These are phyloP conservation scores for Beta corolliflora DNA, from an alignment of 179 eudicot genomes.

Conservation along the genomic window DNA sequence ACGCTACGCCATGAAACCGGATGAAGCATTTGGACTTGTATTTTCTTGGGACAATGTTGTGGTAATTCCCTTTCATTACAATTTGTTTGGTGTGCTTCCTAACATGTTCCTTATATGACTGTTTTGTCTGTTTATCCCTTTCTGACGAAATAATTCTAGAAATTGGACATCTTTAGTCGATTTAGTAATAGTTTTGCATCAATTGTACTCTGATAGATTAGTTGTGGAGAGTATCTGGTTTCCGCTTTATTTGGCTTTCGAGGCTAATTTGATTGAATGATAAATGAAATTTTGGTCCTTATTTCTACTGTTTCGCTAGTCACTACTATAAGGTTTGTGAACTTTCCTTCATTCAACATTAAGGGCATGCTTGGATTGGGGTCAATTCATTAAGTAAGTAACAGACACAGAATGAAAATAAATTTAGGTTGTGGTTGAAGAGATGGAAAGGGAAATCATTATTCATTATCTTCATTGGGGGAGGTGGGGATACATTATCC, in stretches of 20 bases:
- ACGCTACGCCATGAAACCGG: slow-evolving; percentile 98
- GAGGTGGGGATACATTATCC: no score
- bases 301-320: background rate
- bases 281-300: background rate
- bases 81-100: slow-evolving; percentile 8
- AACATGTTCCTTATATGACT: background rate
- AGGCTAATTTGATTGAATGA: background rate
- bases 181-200: background rate
- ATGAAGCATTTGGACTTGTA: slow-evolving; percentile 95
- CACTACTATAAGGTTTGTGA: background rate
- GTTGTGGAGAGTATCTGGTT: background rate
- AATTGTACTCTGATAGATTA: background rate
- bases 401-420: no score
- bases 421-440: no score
- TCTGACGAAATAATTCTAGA: background rate
- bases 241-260: background rate
- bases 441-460: no score
- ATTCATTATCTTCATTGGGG: no score
- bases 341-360: background rate
- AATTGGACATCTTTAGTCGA: background rate
- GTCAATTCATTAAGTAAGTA: no score
- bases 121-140: background rate
- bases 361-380: background rate
- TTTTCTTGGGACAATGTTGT: slow-evolving; percentile 98
- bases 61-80: slow-evolving; percentile 39